phyloP scores from a whole-genome alignment of 2,329 filamentous ascomycete genomes.

The Sarocladiaceae sp. region DNA sequence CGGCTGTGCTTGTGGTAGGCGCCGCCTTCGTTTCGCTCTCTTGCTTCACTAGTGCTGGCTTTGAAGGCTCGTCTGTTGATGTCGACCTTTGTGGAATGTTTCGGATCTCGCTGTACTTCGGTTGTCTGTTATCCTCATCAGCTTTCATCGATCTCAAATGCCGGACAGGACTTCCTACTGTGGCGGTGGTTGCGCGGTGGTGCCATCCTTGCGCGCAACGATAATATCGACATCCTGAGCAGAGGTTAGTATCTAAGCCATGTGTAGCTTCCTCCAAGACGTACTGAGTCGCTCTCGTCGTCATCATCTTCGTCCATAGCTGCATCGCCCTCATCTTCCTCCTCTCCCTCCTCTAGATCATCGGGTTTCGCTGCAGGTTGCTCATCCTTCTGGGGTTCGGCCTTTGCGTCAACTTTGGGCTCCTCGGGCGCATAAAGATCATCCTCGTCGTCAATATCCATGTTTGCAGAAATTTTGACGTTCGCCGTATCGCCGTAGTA shows the following conservation, averaged over 20 bases:
- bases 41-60: slow-evolving; percentile 42
- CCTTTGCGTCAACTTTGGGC: slow-evolving; percentile 32
- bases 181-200: slow-evolving; percentile 47
- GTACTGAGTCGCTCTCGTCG: slow-evolving; percentile 37
- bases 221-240: slow-evolving; percentile 63
- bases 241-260: not conserved
- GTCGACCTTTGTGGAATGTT: slow-evolving; percentile 60
- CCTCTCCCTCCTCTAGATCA: slow-evolving; percentile 60
- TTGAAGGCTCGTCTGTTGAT: slow-evolving; percentile 45
- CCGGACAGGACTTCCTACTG: slow-evolving; percentile 38
- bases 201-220: slow-evolving; percentile 62
- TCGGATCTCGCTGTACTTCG: slow-evolving; percentile 60
- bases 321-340: slow-evolving; percentile 53
- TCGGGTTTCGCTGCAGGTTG: slow-evolving; percentile 36
- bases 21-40: slow-evolving; percentile 34
- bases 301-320: slow-evolving; percentile 58
- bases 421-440: slow-evolving; percentile 64
- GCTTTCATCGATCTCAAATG: not conserved
- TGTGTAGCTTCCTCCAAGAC: slow-evolving; percentile 6
- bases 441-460: slow-evolving; percentile 66
- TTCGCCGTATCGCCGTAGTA: no score
- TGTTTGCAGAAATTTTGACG: slow-evolving; percentile 28
- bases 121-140: slow-evolving; percentile 38
- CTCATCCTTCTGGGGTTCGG: slow-evolving; percentile 18
- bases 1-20: slow-evolving; percentile 25